Evolutionary conservation across 148 eudicot genomes (phyloP), one percentile per base, ranked within the genome.

Genomic region (Oxyria digyna): DNA sequence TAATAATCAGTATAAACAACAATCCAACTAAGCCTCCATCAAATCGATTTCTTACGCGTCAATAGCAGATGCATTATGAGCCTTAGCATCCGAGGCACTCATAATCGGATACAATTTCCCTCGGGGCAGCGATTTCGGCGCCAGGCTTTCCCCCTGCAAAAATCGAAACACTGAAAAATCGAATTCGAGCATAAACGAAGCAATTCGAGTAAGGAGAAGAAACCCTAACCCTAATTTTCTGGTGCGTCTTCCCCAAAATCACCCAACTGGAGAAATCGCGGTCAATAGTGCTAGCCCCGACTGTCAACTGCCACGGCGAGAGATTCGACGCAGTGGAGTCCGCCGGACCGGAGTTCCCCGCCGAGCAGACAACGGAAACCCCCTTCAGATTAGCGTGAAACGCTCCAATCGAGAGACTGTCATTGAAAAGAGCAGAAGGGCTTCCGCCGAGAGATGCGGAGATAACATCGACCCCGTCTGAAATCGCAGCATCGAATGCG

Each of bases 251-350:
- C 2, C 82, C 84, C 26, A 93, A 85, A 63, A 78, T 4, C 18
- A 82, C 84, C 72, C 68, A 83, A 76, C 85, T 87, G 49, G 88
- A 67, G 75, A 93, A 93, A 38, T 84, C 77, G 2, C 98, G 81
- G 67, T 93, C 98, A 81, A 89, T 87, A 14, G 98, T 87, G 72
- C 98, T 93, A 24, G 98, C 98, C 37, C 89, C 98, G 31, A 93
- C 96, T 0, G 96, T 93, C 10, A 93, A 54, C 52, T 84, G 85
- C 98, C 98, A 93, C 10, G 96, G 89, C 0, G 96, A 81, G 10
- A 79, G 9, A 67, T 93, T 93, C 4, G 93, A 73, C 45, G 84
- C 89, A 1, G 85, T 85, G 0, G 77, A 85, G 67, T 74, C 78
- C 13, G 49, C 40, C 0, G 98, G 96, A 4, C 98, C 98, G 38